Conservation (phyloP, 495 filamentous ascomycete genomes). For the Neurospora sp. region DNA sequence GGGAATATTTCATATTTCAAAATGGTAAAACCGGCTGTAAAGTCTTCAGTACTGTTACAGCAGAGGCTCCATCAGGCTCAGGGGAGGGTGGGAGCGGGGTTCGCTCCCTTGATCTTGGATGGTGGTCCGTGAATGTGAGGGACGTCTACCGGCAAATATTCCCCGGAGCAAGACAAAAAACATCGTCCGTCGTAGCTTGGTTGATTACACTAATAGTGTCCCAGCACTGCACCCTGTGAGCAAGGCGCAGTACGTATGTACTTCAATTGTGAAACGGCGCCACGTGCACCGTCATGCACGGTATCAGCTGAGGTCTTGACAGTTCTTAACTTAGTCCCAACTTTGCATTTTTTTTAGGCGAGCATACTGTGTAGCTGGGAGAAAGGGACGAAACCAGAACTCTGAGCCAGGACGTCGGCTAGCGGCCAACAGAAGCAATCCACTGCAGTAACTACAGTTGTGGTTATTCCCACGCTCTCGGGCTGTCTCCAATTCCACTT, state of each 20-base stretch:
- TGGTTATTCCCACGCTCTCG: background rate
- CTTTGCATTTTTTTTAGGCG: background rate
- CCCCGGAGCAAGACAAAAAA: background rate
- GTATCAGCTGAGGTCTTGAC: background rate
- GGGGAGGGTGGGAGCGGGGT: background rate
- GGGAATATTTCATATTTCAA: background rate
- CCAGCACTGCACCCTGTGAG: background rate
- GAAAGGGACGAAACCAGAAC: background rate
- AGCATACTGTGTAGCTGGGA: background rate
- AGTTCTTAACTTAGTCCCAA: background rate
- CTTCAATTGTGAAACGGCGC: background rate
- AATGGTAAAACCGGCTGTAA: background rate
- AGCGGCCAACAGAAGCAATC: background rate
- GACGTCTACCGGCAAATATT: background rate
- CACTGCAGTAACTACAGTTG: background rate
- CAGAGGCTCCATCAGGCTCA: background rate
- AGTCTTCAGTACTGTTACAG: background rate
- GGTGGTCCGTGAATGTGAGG: background rate
- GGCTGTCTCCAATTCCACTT: background rate
- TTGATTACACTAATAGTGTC: background rate
- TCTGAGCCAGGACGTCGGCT: background rate
- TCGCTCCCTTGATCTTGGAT: background rate
- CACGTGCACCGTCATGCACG: background rate
- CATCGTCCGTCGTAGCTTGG: background rate
- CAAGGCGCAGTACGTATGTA: background rate